phyloP scores from a whole-genome alignment of 305 asterid species.

The Coffea humblotiana region DNA sequence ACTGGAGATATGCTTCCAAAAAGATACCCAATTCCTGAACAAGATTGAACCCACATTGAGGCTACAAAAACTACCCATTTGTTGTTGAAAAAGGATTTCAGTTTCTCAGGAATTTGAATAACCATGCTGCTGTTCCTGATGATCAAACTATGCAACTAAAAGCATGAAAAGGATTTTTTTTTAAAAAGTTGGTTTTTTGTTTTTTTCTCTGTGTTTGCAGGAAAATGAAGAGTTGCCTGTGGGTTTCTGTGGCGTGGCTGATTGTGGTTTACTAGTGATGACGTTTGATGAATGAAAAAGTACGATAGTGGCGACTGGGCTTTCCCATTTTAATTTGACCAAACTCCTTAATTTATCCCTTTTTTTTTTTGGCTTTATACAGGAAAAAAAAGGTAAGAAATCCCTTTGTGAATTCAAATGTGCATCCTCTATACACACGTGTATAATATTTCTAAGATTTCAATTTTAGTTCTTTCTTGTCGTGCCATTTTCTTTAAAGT shows the following conservation, averaged over 20 bases:
- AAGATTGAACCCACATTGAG: constrained; percentile 48
- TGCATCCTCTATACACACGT: too few species aligned
- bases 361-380: too few species aligned
- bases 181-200: not conserved
- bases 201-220: not conserved
- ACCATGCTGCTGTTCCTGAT: not conserved
- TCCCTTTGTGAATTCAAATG: too few species aligned
- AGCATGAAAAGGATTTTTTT: not conserved
- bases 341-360: too few species aligned
- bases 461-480: too few species aligned
- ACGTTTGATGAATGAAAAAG: too few species aligned
- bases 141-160: not conserved
- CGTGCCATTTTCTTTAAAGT: too few species aligned
- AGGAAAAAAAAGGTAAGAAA: too few species aligned
- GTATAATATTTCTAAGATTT: too few species aligned
- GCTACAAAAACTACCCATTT: constrained; percentile 50
- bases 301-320: too few species aligned
- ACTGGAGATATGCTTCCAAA: constrained; percentile 43
- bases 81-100: constrained; percentile 21
- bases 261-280: too few species aligned
- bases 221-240: not conserved
- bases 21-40: constrained; percentile 46
- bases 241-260: too few species aligned
- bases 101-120: constrained; percentile 36
- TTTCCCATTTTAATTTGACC: not conserved